Percentiles rank a stretch among this genome's conserved stretches.
These are phyloP conservation scores for Athelia psychrophila DNA, from an alignment of 1,284 basidiomycete species.

Conservation along the genomic window DNA sequence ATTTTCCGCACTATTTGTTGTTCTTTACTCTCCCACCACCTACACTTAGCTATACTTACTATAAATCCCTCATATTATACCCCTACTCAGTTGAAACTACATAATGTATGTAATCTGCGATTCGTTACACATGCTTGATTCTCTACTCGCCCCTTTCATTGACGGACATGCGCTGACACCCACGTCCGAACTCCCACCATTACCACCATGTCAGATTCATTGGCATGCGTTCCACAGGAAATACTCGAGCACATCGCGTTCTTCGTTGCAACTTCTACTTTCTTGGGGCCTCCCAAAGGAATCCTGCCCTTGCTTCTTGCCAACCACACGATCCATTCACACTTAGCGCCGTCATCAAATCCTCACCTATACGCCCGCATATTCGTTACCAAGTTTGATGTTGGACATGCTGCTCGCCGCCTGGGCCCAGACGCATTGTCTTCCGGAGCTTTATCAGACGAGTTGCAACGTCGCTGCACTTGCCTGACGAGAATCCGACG, in stretches of 20 bases:
- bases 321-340: slow-evolving; percentile 48
- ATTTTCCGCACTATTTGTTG: not conserved
- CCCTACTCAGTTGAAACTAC: too few species aligned
- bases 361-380: slow-evolving; percentile 68
- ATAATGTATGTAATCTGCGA: too few species aligned
- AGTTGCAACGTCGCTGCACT: slow-evolving; percentile 55
- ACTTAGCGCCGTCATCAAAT: slow-evolving; percentile 46
- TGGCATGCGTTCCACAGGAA: slow-evolving; percentile 57
- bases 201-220: slow-evolving; percentile 20
- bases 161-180: too few species aligned
- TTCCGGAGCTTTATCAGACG: slow-evolving; percentile 45
- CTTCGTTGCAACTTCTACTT: slow-evolving; percentile 42
- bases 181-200: slow-evolving; percentile 14
- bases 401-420: slow-evolving; percentile 50
- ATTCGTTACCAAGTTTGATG: slow-evolving; percentile 69
- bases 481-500: slow-evolving; percentile 51
- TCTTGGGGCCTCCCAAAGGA: slow-evolving; percentile 51
- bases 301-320: slow-evolving; percentile 53
- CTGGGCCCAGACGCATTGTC: slow-evolving; percentile 41
- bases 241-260: slow-evolving; percentile 70
- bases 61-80: too few species aligned
- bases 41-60: not conserved
- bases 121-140: too few species aligned
- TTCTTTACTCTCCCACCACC: not conserved
- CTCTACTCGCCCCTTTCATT: too few species aligned